phyloP scores from a whole-genome alignment of 2,329 filamentous ascomycete species.

The Fusarium brachygibbosum region DNA sequence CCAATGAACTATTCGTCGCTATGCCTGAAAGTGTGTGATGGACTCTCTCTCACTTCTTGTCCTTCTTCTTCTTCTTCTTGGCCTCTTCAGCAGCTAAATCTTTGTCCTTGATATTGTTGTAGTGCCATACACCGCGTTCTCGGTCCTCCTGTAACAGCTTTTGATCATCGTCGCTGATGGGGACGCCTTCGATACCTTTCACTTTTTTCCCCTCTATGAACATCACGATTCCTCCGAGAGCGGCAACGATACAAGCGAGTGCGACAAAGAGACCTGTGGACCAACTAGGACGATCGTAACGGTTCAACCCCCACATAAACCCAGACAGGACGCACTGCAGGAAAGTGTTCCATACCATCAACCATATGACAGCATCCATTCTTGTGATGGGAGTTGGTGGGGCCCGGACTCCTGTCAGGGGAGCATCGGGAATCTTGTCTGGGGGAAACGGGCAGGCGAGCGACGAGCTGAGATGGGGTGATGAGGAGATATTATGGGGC shows the following conservation, averaged over 20 bases:
- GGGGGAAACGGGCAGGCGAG: constrained; percentile 71
- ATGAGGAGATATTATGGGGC: constrained; percentile 63
- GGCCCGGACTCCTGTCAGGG: constrained; percentile 79
- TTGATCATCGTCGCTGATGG: constrained; percentile 68
- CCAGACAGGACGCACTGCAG: constrained; percentile 79
- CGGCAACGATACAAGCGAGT: constrained; percentile 78
- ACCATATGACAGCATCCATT: constrained; percentile 83
- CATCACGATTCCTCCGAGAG: constrained; percentile 76
- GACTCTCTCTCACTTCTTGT: constrained; percentile 24
- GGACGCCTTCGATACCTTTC: constrained; percentile 79
- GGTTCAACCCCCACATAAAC: constrained; percentile 87
- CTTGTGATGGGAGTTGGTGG: constrained; percentile 78
- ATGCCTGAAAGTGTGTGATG: neutral
- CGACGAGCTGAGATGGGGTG: constrained; percentile 52
- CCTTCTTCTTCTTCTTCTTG: constrained; percentile 48
- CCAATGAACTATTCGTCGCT: neutral
- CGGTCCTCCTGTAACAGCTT: constrained; percentile 65
- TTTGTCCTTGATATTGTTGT: constrained; percentile 59
- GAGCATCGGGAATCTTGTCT: constrained; percentile 72
- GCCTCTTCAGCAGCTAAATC: constrained; percentile 36
- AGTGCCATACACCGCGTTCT: constrained; percentile 69
- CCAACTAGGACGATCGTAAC: constrained; percentile 82
- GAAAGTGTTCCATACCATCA: constrained; percentile 83
- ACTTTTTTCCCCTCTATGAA: constrained; percentile 79
- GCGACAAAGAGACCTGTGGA: constrained; percentile 83